phyloP scores from a whole-genome alignment of 352 stramenopile species.

The Globisporangium orthogonon region DNA sequence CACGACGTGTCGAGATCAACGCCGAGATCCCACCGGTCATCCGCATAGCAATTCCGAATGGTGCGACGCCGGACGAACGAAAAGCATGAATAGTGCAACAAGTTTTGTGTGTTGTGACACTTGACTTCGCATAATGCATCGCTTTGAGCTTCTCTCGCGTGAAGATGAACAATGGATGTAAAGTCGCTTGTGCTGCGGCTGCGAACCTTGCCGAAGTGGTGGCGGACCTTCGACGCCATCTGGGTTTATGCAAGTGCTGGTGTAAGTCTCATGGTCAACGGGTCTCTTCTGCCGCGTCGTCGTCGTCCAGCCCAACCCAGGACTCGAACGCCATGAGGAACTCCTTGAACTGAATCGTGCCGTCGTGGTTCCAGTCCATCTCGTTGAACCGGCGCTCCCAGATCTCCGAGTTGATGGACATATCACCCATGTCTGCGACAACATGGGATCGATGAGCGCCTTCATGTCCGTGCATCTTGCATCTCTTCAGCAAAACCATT shows the following conservation, averaged over 20 bases:
- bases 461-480: neutral
- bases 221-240: too few species aligned
- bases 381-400: constrained; percentile 81
- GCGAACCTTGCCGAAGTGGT: too few species aligned
- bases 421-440: constrained; percentile 19
- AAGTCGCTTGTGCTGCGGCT: neutral
- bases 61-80: neutral
- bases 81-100: neutral
- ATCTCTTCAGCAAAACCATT: too few species aligned
- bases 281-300: constrained; percentile 23
- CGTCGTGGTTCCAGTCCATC: constrained; percentile 87
- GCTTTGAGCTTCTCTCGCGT: neutral
- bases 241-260: neutral
- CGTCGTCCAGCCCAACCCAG: constrained; percentile 80
- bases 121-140: too few species aligned
- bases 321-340: constrained; percentile 87
- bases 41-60: constrained; percentile 21
- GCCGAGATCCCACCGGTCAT: constrained; percentile 39
- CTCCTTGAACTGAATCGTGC: constrained; percentile 85
- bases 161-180: neutral
- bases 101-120: neutral
- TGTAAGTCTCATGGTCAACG: neutral
- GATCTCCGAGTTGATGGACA: constrained; percentile 63
- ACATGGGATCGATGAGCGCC: neutral
- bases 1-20: constrained; percentile 7